Evolutionary conservation across 2,329 filamentous ascomycete species (phyloP), one percentile per base, ranked within the genome.

Genomic region (Ambrosiella beaveri): DNA sequence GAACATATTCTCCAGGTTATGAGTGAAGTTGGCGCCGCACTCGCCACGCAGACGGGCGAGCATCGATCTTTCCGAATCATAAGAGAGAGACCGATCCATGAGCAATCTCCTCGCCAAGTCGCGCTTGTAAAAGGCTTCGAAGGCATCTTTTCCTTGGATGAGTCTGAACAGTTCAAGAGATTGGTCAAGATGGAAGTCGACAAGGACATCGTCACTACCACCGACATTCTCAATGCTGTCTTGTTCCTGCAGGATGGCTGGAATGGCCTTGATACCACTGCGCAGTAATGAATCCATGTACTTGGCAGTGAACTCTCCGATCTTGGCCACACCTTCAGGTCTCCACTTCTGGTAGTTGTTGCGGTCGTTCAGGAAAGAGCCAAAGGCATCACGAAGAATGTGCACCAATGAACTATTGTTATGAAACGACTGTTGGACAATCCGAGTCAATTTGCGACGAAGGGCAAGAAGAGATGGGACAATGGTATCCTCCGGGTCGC

Each of bases 101-200:
- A 99, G 76, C 47, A 99, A 73, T 52, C 93, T 80, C 13, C 90
- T 80, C 0, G 94, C 91, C 55, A 99, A 77, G 66, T 97, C 93
- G 66, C 93, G 95, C 74, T 98, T 98, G 78, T 99, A 99, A 68
- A 98, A 98, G 1, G 93, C 91, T 68, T 98, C 93, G 62, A 99
- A 98, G 0, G 96, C 87, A 58, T 94, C 91, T 69, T 98, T 98
- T 63, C 93, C 93, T 66, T 97, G 85, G 39, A 99, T 88, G 68
- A 97, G 97, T 4, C 94, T 82, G 77, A 98, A 98, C 3, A 99
- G 75, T 68, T 97, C 91, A 2, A 99, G 75, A 0, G 88, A 90
- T 66, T 94, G 86, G 64, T 98, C 90, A 9, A 99, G 76, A 67
- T 97, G 93, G 41, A 85, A 81, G 65, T 95, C 89, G 60, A 99